Base-by-base conservation (phyloP, 345 rosid species). In the Gossypium bickii region DNA sequence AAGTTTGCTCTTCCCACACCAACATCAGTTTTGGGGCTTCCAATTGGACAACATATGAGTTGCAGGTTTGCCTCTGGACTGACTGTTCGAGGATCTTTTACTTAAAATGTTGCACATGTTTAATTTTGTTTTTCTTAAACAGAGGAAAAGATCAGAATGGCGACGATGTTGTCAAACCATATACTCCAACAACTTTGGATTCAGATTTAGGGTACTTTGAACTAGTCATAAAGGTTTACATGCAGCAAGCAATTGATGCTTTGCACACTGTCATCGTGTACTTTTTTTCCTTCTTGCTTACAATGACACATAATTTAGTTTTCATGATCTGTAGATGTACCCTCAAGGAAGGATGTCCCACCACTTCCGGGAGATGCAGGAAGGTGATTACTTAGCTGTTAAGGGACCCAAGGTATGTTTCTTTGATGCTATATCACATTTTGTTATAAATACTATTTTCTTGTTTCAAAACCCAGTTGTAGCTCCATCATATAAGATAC, bases 31-130 rank as follows among this genome's bases (percentile, higher is more conserved):
- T 82, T 94, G 87, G 97, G 97, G 76, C 97, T 94, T 77, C 98
- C 98, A 9, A 94, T 94, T 82, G 97, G 98, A 75, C 98, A 94
- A 57, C 98, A 94, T 72, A 86, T 94, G 74, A 92, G 97, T 81
- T 94, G 98, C 97, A 92, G 89, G 98, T 94, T 76, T 66, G 76
- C 18, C 73, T 74, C 49, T 41, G 13, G 27, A 74, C 70, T 38
- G 11, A 16, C 57, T 48, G 58, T 49, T n/a, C 1, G 25, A 12
- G 29, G 49, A 45, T 13, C 16, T 25, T 44, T 59, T 12, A 8
- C 38, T 17, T 16, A 64, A 2, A 22, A 12, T 43, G 11, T 52
- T 48, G 57, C 13, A 0, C 27, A 6, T 25, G 12, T 15, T 9
- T 9, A 22, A 25, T 38, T 13, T 44, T 15, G 15, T 55, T 64